Evolutionary conservation across 176 grass and related monocot genomes (phyloP).

Genomic region (Zizania latifolia): DNA sequence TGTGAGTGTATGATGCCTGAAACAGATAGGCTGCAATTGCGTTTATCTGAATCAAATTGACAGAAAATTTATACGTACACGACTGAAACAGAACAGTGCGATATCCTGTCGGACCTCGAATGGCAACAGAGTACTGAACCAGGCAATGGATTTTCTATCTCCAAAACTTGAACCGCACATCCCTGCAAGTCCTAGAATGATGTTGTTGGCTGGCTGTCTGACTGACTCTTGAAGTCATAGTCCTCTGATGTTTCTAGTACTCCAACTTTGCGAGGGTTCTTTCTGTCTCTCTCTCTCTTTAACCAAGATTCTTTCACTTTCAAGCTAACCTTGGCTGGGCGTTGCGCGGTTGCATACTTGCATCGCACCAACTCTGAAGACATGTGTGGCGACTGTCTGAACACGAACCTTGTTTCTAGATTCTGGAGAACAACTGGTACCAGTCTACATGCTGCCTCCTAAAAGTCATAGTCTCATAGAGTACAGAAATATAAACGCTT

Average conservation of each 20-base stretch:
- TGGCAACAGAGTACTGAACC: not conserved
- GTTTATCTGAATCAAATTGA: not conserved
- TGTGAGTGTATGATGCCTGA: not conserved
- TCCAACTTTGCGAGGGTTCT: not conserved
- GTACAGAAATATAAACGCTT: no score
- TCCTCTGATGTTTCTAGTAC: not conserved
- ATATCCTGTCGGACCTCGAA: not conserved
- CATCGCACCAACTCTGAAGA: not conserved
- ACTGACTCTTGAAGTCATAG: not conserved
- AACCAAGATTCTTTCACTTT: not conserved
- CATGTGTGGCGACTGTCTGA: conserved; percentile 5
- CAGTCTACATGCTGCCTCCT: not conserved
- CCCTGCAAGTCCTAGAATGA: not conserved
- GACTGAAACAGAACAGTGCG: not conserved
- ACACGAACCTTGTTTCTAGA: not conserved
- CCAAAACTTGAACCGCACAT: not conserved
- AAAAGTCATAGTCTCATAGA: not conserved
- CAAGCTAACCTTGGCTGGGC: not conserved
- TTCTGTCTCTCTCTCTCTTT: not conserved
- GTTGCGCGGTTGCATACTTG: no score
- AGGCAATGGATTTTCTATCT: not conserved
- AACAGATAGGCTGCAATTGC: not conserved
- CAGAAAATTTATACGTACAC: not conserved
- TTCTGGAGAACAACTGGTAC: not conserved
- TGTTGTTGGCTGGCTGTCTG: not conserved